These are phyloP conservation scores for Pseudognaphalium luteoalbum DNA, from an alignment of 129 eudicot genomes.

Conservation along the genomic window DNA sequence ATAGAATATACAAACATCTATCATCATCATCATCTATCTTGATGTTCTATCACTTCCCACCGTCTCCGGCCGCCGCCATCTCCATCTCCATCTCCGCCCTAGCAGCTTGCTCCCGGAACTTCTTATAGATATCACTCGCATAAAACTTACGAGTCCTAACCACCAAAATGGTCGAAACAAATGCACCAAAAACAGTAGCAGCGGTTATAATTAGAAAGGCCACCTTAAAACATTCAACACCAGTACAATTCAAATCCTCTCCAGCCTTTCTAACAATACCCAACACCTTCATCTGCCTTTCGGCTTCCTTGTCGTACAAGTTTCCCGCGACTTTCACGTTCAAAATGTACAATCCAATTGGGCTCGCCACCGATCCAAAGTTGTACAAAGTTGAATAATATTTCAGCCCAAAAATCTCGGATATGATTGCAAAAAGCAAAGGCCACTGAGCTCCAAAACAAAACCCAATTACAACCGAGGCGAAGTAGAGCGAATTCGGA, in stretches of 20 bases:
- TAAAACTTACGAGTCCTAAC: slow-evolving; percentile 75
- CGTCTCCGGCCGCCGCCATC: neutral
- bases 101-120: slow-evolving; percentile 53
- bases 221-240: slow-evolving; percentile 61
- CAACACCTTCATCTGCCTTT: slow-evolving; percentile 52
- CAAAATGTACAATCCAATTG: slow-evolving; percentile 67
- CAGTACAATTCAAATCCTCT: slow-evolving; percentile 60
- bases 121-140: slow-evolving; percentile 75
- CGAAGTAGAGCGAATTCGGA: slow-evolving; percentile 65
- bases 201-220: slow-evolving; percentile 67
- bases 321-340: slow-evolving; percentile 74
- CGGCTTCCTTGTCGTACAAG: slow-evolving; percentile 72
- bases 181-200: slow-evolving; percentile 57
- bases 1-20: neutral
- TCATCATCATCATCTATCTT: neutral
- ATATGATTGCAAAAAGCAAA: slow-evolving; percentile 81
- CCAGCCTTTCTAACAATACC: slow-evolving; percentile 44
- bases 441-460: slow-evolving; percentile 97
- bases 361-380: slow-evolving; percentile 86
- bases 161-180: slow-evolving; percentile 65
- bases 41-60: slow-evolving; percentile 9
- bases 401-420: slow-evolving; percentile 82
- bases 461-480: slow-evolving; percentile 83
- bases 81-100: slow-evolving; percentile 40
- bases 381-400: slow-evolving; percentile 86